Base-by-base conservation (phyloP, 345 rosid genomes). In the Syzygium aqueum region DNA sequence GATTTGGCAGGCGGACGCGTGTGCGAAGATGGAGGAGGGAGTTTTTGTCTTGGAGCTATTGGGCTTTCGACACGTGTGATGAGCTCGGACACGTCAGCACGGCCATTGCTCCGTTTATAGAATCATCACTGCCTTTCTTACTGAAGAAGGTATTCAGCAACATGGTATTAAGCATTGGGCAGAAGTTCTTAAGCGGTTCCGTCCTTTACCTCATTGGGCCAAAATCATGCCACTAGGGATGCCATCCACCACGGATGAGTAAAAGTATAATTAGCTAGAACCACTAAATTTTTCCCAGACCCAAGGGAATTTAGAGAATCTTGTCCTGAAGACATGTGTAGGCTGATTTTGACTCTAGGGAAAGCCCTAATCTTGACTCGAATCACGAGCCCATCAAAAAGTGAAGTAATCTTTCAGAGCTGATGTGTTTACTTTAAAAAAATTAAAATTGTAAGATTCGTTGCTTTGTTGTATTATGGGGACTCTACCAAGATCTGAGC, bases 1-100 rank as follows among this genome's bases (percentile, higher is more conserved):
- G 77, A 84, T 85, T 63, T 16, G 5, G 88, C 50, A 85, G 43
- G 37, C 16, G 87, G 88, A 85, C 86, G 86, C 13, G 87, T 40
- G 43, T 56, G 90, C 53, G 51, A 84, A 28, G 33, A 51, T 28
- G 51, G 59, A 19, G 49, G 80, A 19, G 80, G 80, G 49, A 73
- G 80, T 73, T 33, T 9, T 73, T 73, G 49, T 37, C 80, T 37
- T 73, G 80, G 80, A 73, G 25, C 25, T 19, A 73, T 73, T 46
- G 80, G 40, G 22, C 28, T 10, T 33, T 73, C 80, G 80, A 73
- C 80, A 19, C 80, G 80, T 73, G 80, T 73, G 49, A 73, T 37
- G 49, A 73, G 19, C 14, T 33, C 13, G 46, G 49, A 67, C 80
- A 67, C 80, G 49, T 73, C 49, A 73, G 37, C 49, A 22, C 37